These are phyloP conservation scores for Fusarium sp. DNA, from an alignment of 2,329 filamentous ascomycete species.

Conservation along the genomic window DNA sequence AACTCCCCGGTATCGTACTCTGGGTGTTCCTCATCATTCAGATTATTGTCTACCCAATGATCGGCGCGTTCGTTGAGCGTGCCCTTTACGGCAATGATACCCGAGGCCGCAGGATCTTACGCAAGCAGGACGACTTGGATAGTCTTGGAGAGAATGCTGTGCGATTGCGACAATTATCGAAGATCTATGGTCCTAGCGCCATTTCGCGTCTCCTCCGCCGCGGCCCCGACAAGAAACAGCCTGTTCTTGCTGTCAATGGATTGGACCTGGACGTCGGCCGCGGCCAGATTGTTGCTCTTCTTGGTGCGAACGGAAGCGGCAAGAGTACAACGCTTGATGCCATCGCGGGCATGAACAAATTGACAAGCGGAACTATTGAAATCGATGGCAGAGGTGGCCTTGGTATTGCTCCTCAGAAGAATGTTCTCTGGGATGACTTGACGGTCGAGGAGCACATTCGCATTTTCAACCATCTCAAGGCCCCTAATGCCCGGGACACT, in stretches of 20 bases:
- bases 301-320: constrained; percentile 91
- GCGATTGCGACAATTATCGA: constrained; percentile 80
- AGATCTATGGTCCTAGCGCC: constrained; percentile 80
- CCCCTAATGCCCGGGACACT: constrained; percentile 68
- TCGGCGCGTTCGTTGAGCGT: constrained; percentile 83
- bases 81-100: constrained; percentile 82
- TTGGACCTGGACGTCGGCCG: constrained; percentile 80
- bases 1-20: constrained; percentile 80
- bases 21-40: constrained; percentile 86
- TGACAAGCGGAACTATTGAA: constrained; percentile 82
- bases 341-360: constrained; percentile 85
- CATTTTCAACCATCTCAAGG: constrained; percentile 89
- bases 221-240: constrained; percentile 62
- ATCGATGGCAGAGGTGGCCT: constrained; percentile 85
- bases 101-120: constrained; percentile 69
- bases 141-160: constrained; percentile 69
- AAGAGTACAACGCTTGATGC: constrained; percentile 93
- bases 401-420: constrained; percentile 92
- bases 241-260: constrained; percentile 84
- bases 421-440: constrained; percentile 92
- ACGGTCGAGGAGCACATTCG: constrained; percentile 88
- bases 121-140: constrained; percentile 49
- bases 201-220: constrained; percentile 69
- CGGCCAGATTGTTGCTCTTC: constrained; percentile 87
- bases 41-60: constrained; percentile 81